Base-by-base conservation (phyloP, 495 filamentous ascomycete genomes). In the Polyplosphaeria fusca region DNA sequence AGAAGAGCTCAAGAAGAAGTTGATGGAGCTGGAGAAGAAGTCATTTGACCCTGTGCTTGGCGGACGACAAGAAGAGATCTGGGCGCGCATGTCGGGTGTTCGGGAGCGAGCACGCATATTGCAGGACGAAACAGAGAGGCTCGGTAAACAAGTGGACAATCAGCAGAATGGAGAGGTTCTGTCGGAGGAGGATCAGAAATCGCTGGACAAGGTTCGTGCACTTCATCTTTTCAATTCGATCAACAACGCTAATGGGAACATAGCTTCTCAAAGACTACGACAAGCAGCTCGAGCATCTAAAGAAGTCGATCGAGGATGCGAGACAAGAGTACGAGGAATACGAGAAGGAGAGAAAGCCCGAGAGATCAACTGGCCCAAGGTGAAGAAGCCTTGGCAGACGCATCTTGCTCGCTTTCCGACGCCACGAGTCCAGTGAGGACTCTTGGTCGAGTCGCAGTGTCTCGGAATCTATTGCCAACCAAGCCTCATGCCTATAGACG, bases 181-280 rank as follows among this genome's bases (percentile, higher is more conserved):
- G 64, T 84, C 89, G 58, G 89, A 93, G 70, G 84, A 87, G 65
- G 82, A 86, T 38, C 79, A 88, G 76, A 84, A 82, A 71, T 86
- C 82, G 60, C 85, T 90, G 26, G 90, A 87, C 70, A 91, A 94
- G 86, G 92, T 95, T 71, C 46, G 82, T 67, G n/a, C n/a, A n/a
- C 4, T 26, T 20, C 2, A 42, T 9, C 25, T 22, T 9, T 24
- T 13, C 12, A 9, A 41, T 43, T 1, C 1, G 4, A n/a, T 30
- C 9, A 22, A 22, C 18, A 22, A 49, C 43, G 45, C 55, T 46
- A 40, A 58, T n/a, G 26, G n/a, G n/a, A n/a, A n/a, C n/a, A 35
- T 60, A 96, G 93, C 87, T 97, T 47, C 73, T 99, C 49, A 84
- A 88, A 61, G 89, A 91, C 64, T 97, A 95, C 68, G 88, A 89